Base-by-base conservation (phyloP, 2,329 filamentous ascomycete genomes). In the Phyllosticta capitalensis region DNA sequence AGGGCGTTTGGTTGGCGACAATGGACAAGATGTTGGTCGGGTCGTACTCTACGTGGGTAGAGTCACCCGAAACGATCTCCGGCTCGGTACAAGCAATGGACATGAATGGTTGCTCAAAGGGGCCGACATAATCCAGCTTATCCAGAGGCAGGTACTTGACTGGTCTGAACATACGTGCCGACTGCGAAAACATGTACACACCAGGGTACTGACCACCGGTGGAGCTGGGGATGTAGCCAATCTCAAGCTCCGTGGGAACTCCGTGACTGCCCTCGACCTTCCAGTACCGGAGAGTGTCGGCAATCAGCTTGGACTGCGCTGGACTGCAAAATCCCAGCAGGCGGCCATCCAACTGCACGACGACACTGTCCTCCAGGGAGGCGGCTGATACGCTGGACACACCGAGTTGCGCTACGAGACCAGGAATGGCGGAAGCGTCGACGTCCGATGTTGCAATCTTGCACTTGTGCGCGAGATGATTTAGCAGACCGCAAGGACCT, bases 11-110 rank as follows among this genome's bases (percentile, higher is more conserved):
- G 76, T 97, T 97, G 68, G 94, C 94, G 56, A 99, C 82, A 64
- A 99, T 97, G 7, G 92, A 97, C 24, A 99, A 83, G 65, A 99
- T 97, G 74, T 97, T 94, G 30, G 94, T 99, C 1, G 94, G 92
- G 61, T 92, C 87, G 67, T 89, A 89, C 74, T 99, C 94, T 52
- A 97, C 91, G 70, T 99, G 94, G 0, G 91, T 96, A 4, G 90
- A 91, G 68, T 92, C 83, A 54, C 90, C 90, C n/a, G 90, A 89
- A 26, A 88, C 81, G 62, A 97, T 84, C 72, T 99, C 94, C 33
- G 86, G 82, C 55, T 92, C 87, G n/a, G 89, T 86, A 66, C 91
- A 92, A 21, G 94, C 92, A 70, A 99, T 96, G 54, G 91, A 91
- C 92, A 99, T 96, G 78, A 94, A 97, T 0, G 92, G 92, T 76